Base-by-base conservation (phyloP, 768 basidiomycete genomes). In the Pleurotus tuber-regium region DNA sequence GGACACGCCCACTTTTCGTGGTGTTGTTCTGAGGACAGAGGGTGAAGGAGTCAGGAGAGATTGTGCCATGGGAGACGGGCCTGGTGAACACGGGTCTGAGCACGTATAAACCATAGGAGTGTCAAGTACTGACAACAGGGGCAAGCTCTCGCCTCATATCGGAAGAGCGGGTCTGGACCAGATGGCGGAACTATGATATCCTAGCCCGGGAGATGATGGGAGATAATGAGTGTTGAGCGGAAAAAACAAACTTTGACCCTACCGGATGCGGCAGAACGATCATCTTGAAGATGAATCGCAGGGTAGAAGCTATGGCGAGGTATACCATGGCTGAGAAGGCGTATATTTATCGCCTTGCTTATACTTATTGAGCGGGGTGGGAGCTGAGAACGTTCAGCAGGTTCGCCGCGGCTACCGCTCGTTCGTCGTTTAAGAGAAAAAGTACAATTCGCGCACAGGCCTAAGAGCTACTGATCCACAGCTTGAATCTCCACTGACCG, bases 201-300 rank as follows among this genome's bases (percentile, higher is more conserved):
- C 46, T 48, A 18, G 23, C 14, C 23, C 14, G 12, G 21, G 12
- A 11, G 16, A 31, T 48, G 35, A n/a, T 19, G 10, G 31, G 16
- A 30, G 31, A 8, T 16, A 16, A n/a, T 33, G 14, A 18, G 23
- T 6, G 25, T 19, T 28, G n/a, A n/a, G 38, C 18, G 26, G 26
- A 10, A 2, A 25, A 42, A 14, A 8, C 30, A 10, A 24, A 24
- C 23, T 5, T 38, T n/a, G 19, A 7, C 5, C 31, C 9, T 19
- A 48, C 46, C 19, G 46, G 46, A 14, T 35, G 46, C 4, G 46
- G 46, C 24, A 48, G 18, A n/a, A 48, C 35, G 46, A 48, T 48
- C 46, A 48, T 48, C 31, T 36, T n/a, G 9, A 35, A 23, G 46
- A 33, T 24, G 46, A 48, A 48, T n/a, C 23, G 21, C 16, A 48